Evolutionary conservation across 2,329 filamentous ascomycete species (phyloP), one percentile per base, ranked within the genome.

Genomic region (Remersonia thermophila): DNA sequence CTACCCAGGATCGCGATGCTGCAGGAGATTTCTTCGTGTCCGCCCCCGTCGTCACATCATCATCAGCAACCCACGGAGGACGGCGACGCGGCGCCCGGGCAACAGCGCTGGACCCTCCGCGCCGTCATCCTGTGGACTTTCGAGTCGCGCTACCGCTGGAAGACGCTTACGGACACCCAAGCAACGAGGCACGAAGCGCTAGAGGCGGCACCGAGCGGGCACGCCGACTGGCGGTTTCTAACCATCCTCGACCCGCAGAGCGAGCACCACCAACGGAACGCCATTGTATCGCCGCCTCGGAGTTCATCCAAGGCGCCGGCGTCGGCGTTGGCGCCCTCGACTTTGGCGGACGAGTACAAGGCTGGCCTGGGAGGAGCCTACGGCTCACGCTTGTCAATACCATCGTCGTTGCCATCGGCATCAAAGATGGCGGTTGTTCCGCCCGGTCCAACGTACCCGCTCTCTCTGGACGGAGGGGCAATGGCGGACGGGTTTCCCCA

Each of bases 101-200:
- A 38, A 44, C 30, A 30, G 45, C 54, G 59, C 47, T 78, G 72
- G 69, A 66, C 61, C 8, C 67, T 72, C n/a, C 69, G 73, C 33
- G 67, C 63, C 25, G 67, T 78, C 38, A 63, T 80, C 37, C 62
- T 79, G 27, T 80, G 75, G 75, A 73, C 72, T 2, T 80, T 80
- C 20, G 20, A 23, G 20, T 53, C 65, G 55, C 20, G 5, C 5
- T 23, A 23, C 20, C 20, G 20, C 5, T 23, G 20, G 20, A 23
- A 23, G 20, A 23, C n/a, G n/a, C n/a, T n/a, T n/a, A n/a, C n/a
- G n/a, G n/a, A n/a, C n/a, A n/a, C n/a, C n/a, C n/a, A n/a, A n/a
- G n/a, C n/a, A n/a, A n/a, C n/a, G n/a, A n/a, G n/a, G n/a, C n/a
- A 23, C 5, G 9, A 23, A 5, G 20, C 9, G 5, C 20, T 23